Evolutionary conservation across 176 grass and related monocot genomes (phyloP), one percentile per base, ranked within the genome.

Genomic region (Aegilops speltoides): DNA sequence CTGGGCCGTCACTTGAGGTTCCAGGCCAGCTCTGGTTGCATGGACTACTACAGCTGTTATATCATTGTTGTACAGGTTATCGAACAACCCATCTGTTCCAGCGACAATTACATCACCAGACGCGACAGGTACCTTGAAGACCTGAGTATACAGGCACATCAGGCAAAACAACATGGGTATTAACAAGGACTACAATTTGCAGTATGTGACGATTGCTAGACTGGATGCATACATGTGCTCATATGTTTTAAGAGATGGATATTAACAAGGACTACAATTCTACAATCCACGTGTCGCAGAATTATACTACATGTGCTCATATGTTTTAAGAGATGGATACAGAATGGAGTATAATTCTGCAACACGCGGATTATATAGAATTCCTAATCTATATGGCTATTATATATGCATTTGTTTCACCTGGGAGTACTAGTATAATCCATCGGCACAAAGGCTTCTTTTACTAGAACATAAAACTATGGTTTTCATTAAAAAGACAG

Each of bases 31-130:
- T 61, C 90, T 79, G 11, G 82, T 74, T 4, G 89, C 93, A 19
- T 94, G 93, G 38, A 94, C 93, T 6, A 94, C 93, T 8, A 94
- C 93, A 3, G 93, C 93, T 15, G 93, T 92, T 56, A 94, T 87
- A 43, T 94, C 93, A 1, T 86, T 92, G 59, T 81, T 82, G 57
- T 94, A 94, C 48, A 94, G 83, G 23, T 94, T 94, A 79, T 94
- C 93, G 17, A 91, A 94, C 24, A 94, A 74, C 14, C 93, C 93
- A 80, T 94, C 93, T 25, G 93, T 94, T 38, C 93, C 90, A 3
- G 93, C 90, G 37, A 95, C 76, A 46, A 95, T 86, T 20, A 92
- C 87, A 65, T 95, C 90, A 8, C 93, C 93, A 12, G 90, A 83
- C 57, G 57, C 87, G 1, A 95, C 93, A 64, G 90, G 81, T 11